Evolutionary conservation across 2,329 filamentous ascomycete genomes (phyloP).

Genomic region (Pseudopithomyces maydicus): DNA sequence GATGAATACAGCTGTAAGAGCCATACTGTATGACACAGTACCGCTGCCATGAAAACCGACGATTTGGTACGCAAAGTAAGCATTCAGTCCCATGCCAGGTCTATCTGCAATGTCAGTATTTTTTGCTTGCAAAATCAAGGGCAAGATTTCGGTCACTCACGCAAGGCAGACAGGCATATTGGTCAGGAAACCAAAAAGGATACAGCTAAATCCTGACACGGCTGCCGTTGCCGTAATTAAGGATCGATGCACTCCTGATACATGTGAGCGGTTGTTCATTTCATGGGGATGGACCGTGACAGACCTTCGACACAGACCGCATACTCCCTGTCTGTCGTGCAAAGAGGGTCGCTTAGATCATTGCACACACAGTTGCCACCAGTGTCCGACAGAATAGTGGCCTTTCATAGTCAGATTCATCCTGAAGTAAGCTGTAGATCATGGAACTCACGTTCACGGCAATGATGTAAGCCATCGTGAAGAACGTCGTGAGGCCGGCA

Average conservation of each 20-base stretch:
- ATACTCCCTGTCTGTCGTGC: slow-evolving; percentile 62
- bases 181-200: slow-evolving; percentile 79
- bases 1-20: slow-evolving; percentile 84
- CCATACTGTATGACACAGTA: slow-evolving; percentile 72
- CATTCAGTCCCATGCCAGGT: slow-evolving; percentile 65
- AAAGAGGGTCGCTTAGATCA: slow-evolving; percentile 54
- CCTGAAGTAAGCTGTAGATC: background rate
- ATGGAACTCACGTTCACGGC: slow-evolving; percentile 31
- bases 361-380: slow-evolving; percentile 78
- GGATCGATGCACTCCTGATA: slow-evolving; percentile 68
- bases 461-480: slow-evolving; percentile 52
- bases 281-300: background rate
- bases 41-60: slow-evolving; percentile 79
- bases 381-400: slow-evolving; percentile 55
- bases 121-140: slow-evolving; percentile 6
- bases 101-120: slow-evolving; percentile 11
- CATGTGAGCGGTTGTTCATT: background rate
- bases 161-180: slow-evolving; percentile 64
- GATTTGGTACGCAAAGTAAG: slow-evolving; percentile 83
- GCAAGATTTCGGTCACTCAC: slow-evolving; percentile 16
- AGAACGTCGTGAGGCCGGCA: slow-evolving; percentile 75
- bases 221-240: slow-evolving; percentile 84
- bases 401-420: slow-evolving; percentile 27
- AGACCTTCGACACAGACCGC: slow-evolving; percentile 58
- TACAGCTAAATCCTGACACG: slow-evolving; percentile 75